phyloP scores from a whole-genome alignment of 495 filamentous ascomycete genomes.

The Trichoderma asperelloides region DNA sequence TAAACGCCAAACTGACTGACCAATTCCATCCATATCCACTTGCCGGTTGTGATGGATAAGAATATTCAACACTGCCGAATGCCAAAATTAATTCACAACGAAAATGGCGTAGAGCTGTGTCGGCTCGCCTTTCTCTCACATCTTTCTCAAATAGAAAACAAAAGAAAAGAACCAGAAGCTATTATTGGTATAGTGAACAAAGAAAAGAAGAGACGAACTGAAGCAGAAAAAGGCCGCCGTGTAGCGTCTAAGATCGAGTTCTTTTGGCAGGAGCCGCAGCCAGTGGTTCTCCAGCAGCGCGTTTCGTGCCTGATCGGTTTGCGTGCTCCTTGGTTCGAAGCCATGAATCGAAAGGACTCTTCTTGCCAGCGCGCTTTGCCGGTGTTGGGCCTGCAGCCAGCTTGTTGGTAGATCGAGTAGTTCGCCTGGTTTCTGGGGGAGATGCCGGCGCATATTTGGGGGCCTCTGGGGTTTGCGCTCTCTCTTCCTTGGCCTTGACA shows the following conservation, averaged over 20 bases:
- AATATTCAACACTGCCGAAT: not conserved
- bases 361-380: slow-evolving; percentile 28
- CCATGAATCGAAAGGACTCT: slow-evolving; percentile 61
- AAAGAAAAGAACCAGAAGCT: not conserved
- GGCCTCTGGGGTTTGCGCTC: slow-evolving; percentile 40
- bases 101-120: not conserved
- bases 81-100: not conserved
- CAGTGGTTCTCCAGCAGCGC: not conserved
- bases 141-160: not conserved
- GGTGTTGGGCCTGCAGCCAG: slow-evolving; percentile 20
- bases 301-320: slow-evolving; percentile 11
- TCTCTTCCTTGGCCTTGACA: slow-evolving; percentile 17
- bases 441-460: slow-evolving; percentile 44
- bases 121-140: not conserved
- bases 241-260: not conserved
- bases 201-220: not conserved
- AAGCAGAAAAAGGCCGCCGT: not conserved
- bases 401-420: slow-evolving; percentile 37
- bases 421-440: slow-evolving; percentile 45
- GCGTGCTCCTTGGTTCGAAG: slow-evolving; percentile 46
- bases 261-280: not conserved
- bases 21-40: not conserved
- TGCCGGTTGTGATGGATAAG: not conserved
- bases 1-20: slow-evolving; percentile 7
- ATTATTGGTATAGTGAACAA: slow-evolving; percentile 5